A percentile compares a stretch with the other conserved stretches of the same genome.
phyloP scores from a whole-genome alignment of 306 rosid species.

The Luffa aegyptiaca region DNA sequence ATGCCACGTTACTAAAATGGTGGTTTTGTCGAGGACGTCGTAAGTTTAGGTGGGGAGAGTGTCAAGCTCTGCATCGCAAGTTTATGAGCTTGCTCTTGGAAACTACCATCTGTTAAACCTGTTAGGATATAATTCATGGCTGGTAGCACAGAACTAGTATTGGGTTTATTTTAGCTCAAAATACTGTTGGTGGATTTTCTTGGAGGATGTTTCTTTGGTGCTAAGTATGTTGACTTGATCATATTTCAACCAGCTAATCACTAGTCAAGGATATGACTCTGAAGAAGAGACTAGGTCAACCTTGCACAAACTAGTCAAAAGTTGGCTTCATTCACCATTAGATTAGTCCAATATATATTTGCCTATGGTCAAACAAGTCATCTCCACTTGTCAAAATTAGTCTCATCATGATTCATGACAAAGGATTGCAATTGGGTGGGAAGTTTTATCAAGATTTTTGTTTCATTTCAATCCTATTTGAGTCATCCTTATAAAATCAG shows the following conservation, averaged over 20 bases:
- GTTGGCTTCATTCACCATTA: neutral
- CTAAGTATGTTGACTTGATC: neutral
- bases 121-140: neutral
- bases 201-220: neutral
- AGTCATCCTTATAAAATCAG: neutral
- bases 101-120: neutral
- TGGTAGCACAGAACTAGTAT: neutral
- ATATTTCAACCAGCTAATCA: neutral
- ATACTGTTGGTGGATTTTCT: neutral
- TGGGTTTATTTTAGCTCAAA: neutral
- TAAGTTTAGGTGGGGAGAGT: neutral
- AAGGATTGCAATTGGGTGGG: neutral
- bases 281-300: neutral
- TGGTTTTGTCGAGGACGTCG: neutral
- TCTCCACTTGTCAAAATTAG: neutral
- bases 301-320: neutral
- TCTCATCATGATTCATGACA: too few species aligned
- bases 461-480: neutral
- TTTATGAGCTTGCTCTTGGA: neutral
- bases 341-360: neutral
- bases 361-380: neutral
- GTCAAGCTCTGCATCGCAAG: neutral
- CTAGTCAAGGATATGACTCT: neutral
- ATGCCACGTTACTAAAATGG: neutral
- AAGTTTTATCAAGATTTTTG: neutral